phyloP scores from a whole-genome alignment of 2,329 filamentous ascomycete species.

The Colletotrichum sp. region DNA sequence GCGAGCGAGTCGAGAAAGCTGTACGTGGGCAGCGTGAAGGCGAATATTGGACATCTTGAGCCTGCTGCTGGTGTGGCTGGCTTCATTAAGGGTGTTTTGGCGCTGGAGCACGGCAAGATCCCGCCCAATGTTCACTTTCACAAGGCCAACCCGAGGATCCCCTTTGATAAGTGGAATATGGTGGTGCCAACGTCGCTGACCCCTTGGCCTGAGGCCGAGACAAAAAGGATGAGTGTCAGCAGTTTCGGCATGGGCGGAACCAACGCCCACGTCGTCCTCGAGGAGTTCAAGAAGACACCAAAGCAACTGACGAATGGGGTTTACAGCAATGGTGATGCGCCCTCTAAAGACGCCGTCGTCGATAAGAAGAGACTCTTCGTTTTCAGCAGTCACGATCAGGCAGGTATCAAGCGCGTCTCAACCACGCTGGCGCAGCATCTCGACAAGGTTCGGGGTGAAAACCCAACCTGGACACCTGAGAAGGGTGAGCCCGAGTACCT shows the following conservation, averaged over 20 bases:
- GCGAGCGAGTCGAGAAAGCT: background rate
- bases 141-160: background rate
- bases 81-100: background rate
- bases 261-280: constrained; percentile 12
- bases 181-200: background rate
- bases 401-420: background rate
- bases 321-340: background rate
- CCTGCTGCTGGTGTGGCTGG: background rate
- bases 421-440: background rate
- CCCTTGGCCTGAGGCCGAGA: background rate
- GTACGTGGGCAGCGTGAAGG: constrained; percentile 19
- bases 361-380: background rate
- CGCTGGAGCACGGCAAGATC: background rate
- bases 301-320: background rate
- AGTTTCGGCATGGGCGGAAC: constrained; percentile 15
- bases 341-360: background rate
- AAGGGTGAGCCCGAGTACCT: background rate
- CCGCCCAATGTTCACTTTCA: background rate
- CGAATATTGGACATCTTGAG: constrained; percentile 7
- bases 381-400: constrained; percentile 2
- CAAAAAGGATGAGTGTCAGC: background rate
- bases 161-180: background rate
- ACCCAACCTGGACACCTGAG: background rate
- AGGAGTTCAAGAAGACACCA: background rate
- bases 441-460: background rate